phyloP scores from a whole-genome alignment of 2,329 filamentous ascomycete species.

The Tolypocladium album region DNA sequence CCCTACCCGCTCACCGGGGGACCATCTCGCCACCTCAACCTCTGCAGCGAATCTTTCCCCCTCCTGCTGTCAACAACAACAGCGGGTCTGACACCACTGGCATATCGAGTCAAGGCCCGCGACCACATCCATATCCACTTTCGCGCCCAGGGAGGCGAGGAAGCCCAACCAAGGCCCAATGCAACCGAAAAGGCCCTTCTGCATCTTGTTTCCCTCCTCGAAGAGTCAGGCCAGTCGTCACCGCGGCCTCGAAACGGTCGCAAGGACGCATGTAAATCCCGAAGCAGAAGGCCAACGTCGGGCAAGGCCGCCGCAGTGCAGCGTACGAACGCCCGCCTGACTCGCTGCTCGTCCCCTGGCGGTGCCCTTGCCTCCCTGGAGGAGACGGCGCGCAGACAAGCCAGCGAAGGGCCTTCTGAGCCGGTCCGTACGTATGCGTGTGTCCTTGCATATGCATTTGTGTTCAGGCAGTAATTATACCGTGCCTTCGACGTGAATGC shows the following conservation, averaged over 20 bases:
- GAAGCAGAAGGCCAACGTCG: background rate
- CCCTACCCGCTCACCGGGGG: background rate
- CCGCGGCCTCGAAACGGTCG: background rate
- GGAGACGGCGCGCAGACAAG: background rate
- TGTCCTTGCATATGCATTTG: conserved; percentile 1
- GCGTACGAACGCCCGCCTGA: background rate
- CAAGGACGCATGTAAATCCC: background rate
- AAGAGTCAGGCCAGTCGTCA: background rate
- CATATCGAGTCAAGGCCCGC: background rate
- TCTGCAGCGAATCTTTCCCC: background rate
- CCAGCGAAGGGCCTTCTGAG: background rate
- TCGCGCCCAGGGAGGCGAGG: background rate
- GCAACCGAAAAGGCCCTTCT: background rate
- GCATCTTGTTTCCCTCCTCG: background rate
- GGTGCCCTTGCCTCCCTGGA: background rate
- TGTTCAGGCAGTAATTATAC: background rate
- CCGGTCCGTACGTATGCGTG: conserved; percentile 1
- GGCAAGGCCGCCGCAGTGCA: background rate
- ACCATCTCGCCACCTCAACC: background rate
- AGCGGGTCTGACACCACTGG: background rate
- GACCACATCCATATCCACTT: background rate
- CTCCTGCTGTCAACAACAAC: background rate
- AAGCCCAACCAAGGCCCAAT: background rate
- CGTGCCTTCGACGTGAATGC: background rate
- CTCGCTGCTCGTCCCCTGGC: background rate